Evolutionary conservation across 2,329 filamentous ascomycete species (phyloP).

Genomic region (Fusarium sp.): DNA sequence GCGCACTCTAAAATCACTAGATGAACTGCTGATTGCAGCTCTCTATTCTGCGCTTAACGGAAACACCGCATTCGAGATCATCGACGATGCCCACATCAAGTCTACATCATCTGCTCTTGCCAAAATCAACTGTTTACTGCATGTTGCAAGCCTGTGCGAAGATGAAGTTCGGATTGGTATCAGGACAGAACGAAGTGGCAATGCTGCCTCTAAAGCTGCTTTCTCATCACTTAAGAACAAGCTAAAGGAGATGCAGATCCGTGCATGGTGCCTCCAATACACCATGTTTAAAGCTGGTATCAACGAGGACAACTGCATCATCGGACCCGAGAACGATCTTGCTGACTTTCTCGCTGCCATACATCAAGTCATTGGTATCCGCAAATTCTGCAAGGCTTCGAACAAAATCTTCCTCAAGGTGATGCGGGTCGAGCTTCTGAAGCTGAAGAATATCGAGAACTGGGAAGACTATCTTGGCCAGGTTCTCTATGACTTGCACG

Average conservation of each 20-base stretch:
- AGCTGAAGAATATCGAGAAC: conserved; percentile 79
- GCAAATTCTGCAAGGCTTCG: conserved; percentile 85
- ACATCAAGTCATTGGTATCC: conserved; percentile 85
- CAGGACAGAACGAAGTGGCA: conserved; percentile 67
- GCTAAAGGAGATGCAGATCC: conserved; percentile 87
- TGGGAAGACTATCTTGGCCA: conserved; percentile 90
- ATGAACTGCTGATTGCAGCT: conserved; percentile 79
- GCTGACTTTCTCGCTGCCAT: conserved; percentile 84
- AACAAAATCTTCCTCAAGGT: conserved; percentile 91
- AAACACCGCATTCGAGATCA: conserved; percentile 79
- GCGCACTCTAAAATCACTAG: conserved; percentile 81
- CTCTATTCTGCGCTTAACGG: conserved; percentile 78
- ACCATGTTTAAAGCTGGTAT: conserved; percentile 81
- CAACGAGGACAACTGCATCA: conserved; percentile 74
- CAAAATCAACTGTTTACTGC: conserved; percentile 78
- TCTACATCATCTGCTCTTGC: conserved; percentile 78
- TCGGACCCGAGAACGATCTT: conserved; percentile 75
- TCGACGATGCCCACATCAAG: conserved; percentile 82
- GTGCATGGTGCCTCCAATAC: conserved; percentile 90
- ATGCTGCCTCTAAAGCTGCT: conserved; percentile 66
- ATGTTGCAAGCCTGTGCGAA: conserved; percentile 83
- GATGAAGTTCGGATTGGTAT: conserved; percentile 87
- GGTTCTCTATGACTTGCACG: conserved; percentile 85
- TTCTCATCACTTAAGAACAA: conserved; percentile 70
- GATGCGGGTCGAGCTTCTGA: conserved; percentile 86